Evolutionary conservation across 2,329 filamentous ascomycete genomes (phyloP), one percentile per base, ranked within the genome.

Genomic region (Colletotrichum tofieldiae): DNA sequence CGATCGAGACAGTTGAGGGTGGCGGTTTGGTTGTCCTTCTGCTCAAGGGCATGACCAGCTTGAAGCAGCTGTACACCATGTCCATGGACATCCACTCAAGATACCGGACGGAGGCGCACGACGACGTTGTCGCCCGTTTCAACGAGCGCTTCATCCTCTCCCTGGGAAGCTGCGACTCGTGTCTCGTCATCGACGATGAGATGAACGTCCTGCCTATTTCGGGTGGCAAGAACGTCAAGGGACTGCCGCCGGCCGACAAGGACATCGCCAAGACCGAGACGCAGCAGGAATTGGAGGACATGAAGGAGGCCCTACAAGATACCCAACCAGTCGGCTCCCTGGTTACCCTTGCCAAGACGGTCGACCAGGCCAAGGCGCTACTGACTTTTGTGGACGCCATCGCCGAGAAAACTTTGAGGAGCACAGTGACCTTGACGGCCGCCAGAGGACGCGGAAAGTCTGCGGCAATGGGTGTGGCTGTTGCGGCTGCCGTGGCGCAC

Each of bases 1-100:
- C 95, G 1, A 94, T 99, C 76, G 97, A 99, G 84, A 99, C 97
- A 0, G 97, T 99, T 5, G 96, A 99, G 82, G 96, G 97, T 75
- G 96, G 96, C 75, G 96, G 96, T 32, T 82, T 99, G 77, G 96
- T 98, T 1, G 87, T 99, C 55, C 84, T 99, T 75, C 86, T 99
- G 74, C 85, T 99, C 72, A 98, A 98, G 87, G 94, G 95, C 74
- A 98, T 99, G 94, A 96, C 88, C 82, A 98, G 95, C 82, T 86
- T 99, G 86, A 98, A 98, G 84, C 96, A 99, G 85, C 90, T 99
- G 1, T 99, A 98, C 84, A 97, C 94, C 58, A 82, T 99, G 79
- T 95, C 94, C 39, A 99, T 99, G 97, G 97, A 99, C 79, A 93
- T 98, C 61, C 97, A 99, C 84, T 95, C 95, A 66, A 90, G 96